A percentile compares a stretch with the other conserved stretches of the same genome.
Evolutionary conservation across 169 alveolate species (phyloP).

Genomic region (Cyclospora cayetanensis): DNA sequence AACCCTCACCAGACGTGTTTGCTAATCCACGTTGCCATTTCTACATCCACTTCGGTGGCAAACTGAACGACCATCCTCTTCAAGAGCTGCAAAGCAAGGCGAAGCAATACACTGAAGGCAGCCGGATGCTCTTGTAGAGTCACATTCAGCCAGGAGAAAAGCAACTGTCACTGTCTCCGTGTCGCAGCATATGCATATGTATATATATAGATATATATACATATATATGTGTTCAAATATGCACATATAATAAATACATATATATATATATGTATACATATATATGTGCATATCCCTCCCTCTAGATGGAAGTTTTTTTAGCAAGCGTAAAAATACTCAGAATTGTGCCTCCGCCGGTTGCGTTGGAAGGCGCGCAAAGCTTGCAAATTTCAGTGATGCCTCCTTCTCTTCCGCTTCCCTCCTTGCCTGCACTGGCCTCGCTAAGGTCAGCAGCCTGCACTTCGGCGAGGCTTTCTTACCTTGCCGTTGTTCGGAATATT

Average conservation of each 20-base stretch:
- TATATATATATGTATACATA: not conserved
- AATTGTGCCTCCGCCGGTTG: no score
- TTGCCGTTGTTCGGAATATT: constrained; percentile 3
- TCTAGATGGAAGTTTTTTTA: no score
- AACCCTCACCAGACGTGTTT: not conserved
- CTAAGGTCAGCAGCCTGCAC: no score
- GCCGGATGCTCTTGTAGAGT: no score
- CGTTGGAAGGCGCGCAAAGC: not conserved
- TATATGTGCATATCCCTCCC: not conserved
- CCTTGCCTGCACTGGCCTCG: not conserved
- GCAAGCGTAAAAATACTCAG: no score
- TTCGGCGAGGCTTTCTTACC: no score
- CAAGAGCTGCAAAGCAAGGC: not conserved
- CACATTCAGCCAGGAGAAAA: no score
- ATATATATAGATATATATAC: no score
- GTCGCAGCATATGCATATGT: not conserved
- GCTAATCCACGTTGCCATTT: not conserved
- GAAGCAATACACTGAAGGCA: no score
- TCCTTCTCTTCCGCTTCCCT: not conserved
- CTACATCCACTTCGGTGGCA: not conserved
- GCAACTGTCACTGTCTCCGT: not conserved
- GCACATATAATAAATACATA: not conserved
- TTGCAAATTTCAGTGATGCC: not conserved
- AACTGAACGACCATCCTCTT: not conserved
- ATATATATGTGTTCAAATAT: no score